Base-by-base conservation (phyloP, 139 green algal genomes). In the Chlamydomonas schloesseri region DNA sequence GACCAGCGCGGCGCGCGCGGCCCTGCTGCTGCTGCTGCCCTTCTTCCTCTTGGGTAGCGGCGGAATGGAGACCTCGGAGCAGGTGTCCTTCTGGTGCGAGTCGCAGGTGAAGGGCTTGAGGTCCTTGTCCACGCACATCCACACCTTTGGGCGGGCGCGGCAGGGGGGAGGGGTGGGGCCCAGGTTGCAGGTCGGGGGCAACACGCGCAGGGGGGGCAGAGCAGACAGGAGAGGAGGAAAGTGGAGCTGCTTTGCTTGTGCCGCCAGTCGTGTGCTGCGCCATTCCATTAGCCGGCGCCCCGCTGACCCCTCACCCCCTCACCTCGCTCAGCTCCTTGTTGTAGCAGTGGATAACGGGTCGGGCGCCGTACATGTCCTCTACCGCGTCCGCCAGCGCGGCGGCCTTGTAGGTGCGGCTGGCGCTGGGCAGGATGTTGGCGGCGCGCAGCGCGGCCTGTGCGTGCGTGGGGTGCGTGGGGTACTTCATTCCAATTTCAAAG, bases 61-160 rank as follows among this genome's bases (percentile, higher is more conserved):
- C 53, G 84, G 84, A 20, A 89, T 89, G 24, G 34, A 72, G 28
- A 89, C 9, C 46, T 86, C 18, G n/a, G 65, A 1, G 57, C 75
- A 80, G 33, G 18, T 31, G 77, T 64, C 15, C 20, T 1, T 11
- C 60, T 83, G 37, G 62, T 76, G 79, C 10, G 67, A 60, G 50
- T 87, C 73, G 76, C 92, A 95, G 75, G 90, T 80, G 29, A 93
- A 81, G 36, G 89, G 73, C 55, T 73, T 70, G 21, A 95, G 75
- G 42, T 94, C 68, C 79, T 92, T 90, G 86, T 88, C 88, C 9
- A 96, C 58, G 68, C 93, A 96, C 87, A 95, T 92, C 93, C 93
- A 95, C 24, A 95, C 81, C 92, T 95, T 87, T 8, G 34, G 34
- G 36, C 10, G 20, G 36, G 68, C 33, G 14, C 5, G 68, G 68